Evolutionary conservation across 257 asterid species (phyloP), one percentile per base, ranked within the genome.

Genomic region (Salvia miltiorrhiza): DNA sequence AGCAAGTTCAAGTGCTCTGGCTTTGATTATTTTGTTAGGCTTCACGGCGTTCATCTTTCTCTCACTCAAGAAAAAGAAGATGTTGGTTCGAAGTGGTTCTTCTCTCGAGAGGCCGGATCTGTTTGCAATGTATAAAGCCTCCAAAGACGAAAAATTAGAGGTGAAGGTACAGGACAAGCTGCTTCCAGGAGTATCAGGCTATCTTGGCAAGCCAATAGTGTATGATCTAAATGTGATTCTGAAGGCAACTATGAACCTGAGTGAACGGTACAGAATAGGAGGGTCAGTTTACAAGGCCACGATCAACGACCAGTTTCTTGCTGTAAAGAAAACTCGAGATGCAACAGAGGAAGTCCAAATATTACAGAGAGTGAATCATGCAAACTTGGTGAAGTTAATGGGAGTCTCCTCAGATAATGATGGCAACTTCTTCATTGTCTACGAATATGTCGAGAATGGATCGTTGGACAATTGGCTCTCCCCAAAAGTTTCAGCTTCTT

Each of bases 121-220:
- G 17, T 53, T 66, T n/a, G 78, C 23, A 50, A 58, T 55, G 2
- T 69, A 50, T 14, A 86, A 70, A 69, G 48, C 56, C 45, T 62
- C 81, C 2, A 78, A 73, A 55, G 74, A 60, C 5, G 76, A 64
- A 63, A 57, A 52, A n/a, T 40, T 57, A 19, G 74, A 50, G 14
- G 72, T 55, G 0, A 90, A 81, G 76, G 65, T 45, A 70, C 89
- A 83, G 56, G 90, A 81, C 56, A 88, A 85, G 90, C 81, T 91
- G 61, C 90, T 88, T 70, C 89, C 90, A 0, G 95, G 95, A 40
- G 72, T 91, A 30, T 91, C 96, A 0, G 91, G 91, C 66, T 85
- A 85, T 71, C 90, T 90, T 24, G 86, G 88, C 7, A 90, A 83
- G 78, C 79, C 86, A 12, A 71, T 75, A 58, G 77, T 79, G 67